Conservation (phyloP, 2,329 filamentous ascomycete species). For the Curvularia verruculosa region DNA sequence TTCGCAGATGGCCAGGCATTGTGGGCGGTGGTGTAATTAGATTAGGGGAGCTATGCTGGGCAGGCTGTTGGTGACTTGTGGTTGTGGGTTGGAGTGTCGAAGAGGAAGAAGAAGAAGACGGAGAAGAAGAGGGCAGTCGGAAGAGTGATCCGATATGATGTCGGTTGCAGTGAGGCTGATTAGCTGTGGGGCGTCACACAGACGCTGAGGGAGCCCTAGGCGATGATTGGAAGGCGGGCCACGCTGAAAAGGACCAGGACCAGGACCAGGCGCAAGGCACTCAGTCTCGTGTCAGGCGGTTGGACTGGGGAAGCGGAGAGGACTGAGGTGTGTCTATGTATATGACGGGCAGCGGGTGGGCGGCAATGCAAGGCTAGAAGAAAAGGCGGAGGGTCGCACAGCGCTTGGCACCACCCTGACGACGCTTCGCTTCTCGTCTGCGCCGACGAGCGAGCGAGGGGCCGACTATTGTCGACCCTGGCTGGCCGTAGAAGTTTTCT, state of each 20-base stretch:
- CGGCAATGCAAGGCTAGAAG: conserved; percentile 29
- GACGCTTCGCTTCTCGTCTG: conserved; percentile 17
- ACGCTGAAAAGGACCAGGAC: conserved; percentile 10
- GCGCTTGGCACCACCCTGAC: conserved; percentile 16
- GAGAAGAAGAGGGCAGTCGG: conserved; percentile 17
- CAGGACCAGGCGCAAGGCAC: background rate
- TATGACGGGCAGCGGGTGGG: conserved; percentile 3
- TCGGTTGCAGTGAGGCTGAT: conserved; percentile 30
- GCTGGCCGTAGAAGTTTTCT: conserved; percentile 26
- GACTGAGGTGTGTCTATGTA: background rate
- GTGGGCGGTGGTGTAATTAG: conserved; percentile 23
- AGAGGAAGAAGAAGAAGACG: conserved; percentile 6
- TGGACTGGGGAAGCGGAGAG: conserved; percentile 17
- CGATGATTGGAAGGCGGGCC: conserved; percentile 15
- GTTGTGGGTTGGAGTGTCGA: conserved; percentile 3
- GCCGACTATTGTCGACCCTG: background rate
- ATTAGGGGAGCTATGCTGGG: conserved; percentile 7
- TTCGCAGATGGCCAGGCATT: conserved; percentile 53
- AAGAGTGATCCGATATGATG: conserved; percentile 23
- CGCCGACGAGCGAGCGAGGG: conserved; percentile 17
- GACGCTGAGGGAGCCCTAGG: conserved; percentile 12
- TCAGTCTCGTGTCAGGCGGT: conserved; percentile 12
- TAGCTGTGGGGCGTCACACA: conserved; percentile 24
- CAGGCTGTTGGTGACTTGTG: conserved; percentile 1
- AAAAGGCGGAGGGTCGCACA: conserved; percentile 33